Evolutionary conservation across 148 eudicot genomes (phyloP), one percentile per base, ranked within the genome.

Genomic region (Simmondsia chinensis): DNA sequence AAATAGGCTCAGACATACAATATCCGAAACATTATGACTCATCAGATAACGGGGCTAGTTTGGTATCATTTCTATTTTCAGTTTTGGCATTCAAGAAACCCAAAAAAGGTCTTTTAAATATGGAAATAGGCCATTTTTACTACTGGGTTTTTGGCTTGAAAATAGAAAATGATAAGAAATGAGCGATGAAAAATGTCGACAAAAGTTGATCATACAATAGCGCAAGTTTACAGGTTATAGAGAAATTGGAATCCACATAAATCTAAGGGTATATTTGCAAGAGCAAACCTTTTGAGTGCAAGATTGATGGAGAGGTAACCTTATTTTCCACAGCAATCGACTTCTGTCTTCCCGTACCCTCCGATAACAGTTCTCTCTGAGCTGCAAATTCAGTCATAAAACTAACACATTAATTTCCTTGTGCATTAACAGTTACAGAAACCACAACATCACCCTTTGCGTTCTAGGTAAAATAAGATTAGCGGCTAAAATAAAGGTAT

Each of bases 301-400:
- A 16, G 57, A 47, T 37, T 54, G 61, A 6, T 65, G 65, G 38
- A 57, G 39, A 23, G 57, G 59, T 46, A 61, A 56, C 56, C 96
- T 83, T 40, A 64, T 59, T 47, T 61, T 80, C 96, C 94, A 87
- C 13, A 87, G 61, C 65, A 87, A 64, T 18, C 64, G 75, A 12
- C 48, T 55, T 42, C 94, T 57, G 48, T 87, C 89, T 58, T 80
- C 86, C 17, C 82, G 73, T 6, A 83, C 78, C 55, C 96, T 75
- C 52, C 54, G 72, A 60, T 44, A 75, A 59, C 96, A 87, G 41
- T 79, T 83, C 39, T 87, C 89, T 55, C 79, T 80, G 13, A 83
- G 77, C 96, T 87, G 34, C 65, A 65, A 25, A 38, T 31, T 9
- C 9, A 60, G 20, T 22, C 17, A 48, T 10, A 33, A 43, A 46